Percentiles rank a stretch among this genome's conserved stretches.
These are phyloP conservation scores for Chrysosporium keratinophilum DNA, from an alignment of 2,329 filamentous ascomycete genomes.

Conservation along the genomic window DNA sequence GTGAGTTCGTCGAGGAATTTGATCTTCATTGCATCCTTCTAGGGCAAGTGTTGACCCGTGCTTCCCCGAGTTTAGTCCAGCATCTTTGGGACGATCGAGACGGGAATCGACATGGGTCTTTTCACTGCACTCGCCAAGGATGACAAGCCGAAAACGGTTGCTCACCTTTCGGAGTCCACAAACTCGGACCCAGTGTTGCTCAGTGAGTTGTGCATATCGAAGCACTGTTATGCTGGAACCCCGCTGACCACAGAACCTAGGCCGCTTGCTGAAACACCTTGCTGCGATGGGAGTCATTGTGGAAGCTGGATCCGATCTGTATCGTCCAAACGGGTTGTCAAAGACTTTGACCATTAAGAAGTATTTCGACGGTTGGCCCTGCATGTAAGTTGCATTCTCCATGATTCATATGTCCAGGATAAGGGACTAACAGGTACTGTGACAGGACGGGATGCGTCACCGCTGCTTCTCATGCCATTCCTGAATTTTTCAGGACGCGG, in stretches of 20 bases:
- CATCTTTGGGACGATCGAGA: slow-evolving; percentile 15
- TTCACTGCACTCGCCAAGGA: slow-evolving; percentile 14
- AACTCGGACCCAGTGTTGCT: slow-evolving; percentile 15
- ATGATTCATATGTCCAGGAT: neutral
- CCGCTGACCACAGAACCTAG: slow-evolving; percentile 10
- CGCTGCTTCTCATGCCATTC: slow-evolving; percentile 20
- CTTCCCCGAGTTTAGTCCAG: neutral
- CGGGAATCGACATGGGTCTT: slow-evolving; percentile 14
- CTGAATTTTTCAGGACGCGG: slow-evolving; percentile 21
- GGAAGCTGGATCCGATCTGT: slow-evolving; percentile 22
- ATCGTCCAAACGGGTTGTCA: slow-evolving; percentile 21
- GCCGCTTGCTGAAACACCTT: slow-evolving; percentile 22
- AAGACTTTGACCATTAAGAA: slow-evolving; percentile 21
- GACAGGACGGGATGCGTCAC: slow-evolving; percentile 23
- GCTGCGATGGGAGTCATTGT: slow-evolving; percentile 19
- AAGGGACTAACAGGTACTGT: slow-evolving; percentile 12
- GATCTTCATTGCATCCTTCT: neutral
- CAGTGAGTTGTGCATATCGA: slow-evolving; percentile 9
- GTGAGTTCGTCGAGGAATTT: slow-evolving; percentile 12
- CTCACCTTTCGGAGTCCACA: slow-evolving; percentile 13
- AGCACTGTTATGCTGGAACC: neutral
- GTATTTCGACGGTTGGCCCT: slow-evolving; percentile 20
- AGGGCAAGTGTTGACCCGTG: slow-evolving; percentile 4
- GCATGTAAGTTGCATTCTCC: slow-evolving; percentile 19
- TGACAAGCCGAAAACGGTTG: slow-evolving; percentile 15